Evolutionary conservation across 164 flowering plant species (phyloP).

Genomic region (Vitis rotundifolia): DNA sequence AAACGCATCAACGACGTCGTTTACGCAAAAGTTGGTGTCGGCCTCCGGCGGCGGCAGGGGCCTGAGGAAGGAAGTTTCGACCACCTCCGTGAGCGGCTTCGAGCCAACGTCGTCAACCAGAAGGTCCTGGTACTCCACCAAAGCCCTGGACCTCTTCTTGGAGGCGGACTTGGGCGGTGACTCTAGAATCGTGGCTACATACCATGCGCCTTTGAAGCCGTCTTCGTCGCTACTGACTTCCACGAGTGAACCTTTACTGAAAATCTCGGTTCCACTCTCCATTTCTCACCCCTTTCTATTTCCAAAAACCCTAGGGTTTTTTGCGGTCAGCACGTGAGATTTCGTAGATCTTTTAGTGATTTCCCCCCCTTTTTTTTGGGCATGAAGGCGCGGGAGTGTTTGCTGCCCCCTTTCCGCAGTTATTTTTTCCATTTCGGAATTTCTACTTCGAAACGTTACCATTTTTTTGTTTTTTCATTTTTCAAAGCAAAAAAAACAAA

Average conservation of each 20-base stretch:
- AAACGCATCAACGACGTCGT: constrained; percentile 36
- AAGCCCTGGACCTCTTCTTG: constrained; percentile 8
- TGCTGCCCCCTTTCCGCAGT: no score
- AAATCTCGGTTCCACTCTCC: background rate
- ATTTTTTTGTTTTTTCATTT: no score
- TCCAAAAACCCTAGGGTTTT: constrained; percentile 5
- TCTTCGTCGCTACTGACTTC: constrained; percentile 38
- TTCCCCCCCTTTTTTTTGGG: no score
- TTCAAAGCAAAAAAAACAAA: no score
- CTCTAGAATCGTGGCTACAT: constrained; percentile 18
- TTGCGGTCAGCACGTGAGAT: no score
- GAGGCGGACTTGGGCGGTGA: background rate
- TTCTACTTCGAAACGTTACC: no score
- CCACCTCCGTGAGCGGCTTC: constrained; percentile 20
- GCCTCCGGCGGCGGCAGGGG: constrained; percentile 27
- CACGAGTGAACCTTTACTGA: constrained; percentile 19
- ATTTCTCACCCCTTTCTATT: background rate
- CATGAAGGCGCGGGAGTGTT: no score
- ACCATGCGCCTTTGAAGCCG: constrained; percentile 38
- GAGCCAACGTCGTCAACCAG: constrained; percentile 25
- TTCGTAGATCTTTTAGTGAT: no score
- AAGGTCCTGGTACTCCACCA: constrained; percentile 25
- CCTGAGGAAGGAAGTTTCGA: constrained; percentile 18
- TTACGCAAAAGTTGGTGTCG: constrained; percentile 13
- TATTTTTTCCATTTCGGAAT: no score